A percentile compares a stretch with the other conserved stretches of the same genome.
Conservation (phyloP, 176 grass and related monocot genomes). For the Oryza australiensis region DNA sequence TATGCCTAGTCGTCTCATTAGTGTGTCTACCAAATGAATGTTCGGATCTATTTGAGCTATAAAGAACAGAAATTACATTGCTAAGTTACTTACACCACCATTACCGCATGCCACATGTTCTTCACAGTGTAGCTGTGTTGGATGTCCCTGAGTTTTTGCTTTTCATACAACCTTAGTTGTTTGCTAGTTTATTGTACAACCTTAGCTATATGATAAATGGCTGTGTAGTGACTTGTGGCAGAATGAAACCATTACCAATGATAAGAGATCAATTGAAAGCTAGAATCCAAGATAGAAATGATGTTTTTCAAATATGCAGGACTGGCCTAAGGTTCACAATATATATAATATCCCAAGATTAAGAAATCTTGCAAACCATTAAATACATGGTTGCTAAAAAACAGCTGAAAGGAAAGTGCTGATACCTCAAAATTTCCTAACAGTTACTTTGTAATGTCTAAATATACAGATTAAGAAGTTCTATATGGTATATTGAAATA, state of each 20-base stretch:
- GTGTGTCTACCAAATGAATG: background rate
- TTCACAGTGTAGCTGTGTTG: background rate
- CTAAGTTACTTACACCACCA: background rate
- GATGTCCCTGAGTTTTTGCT: background rate
- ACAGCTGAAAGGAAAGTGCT: background rate
- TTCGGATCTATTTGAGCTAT: background rate
- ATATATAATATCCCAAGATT: background rate
- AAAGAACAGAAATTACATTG: background rate
- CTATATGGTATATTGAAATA: background rate
- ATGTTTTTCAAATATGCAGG: background rate
- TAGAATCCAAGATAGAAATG: background rate
- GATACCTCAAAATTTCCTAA: background rate
- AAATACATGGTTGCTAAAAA: too few species aligned
- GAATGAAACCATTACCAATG: background rate
- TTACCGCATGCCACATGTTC: background rate
- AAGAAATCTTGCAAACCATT: background rate
- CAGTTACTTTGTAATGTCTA: background rate
- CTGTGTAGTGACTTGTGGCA: background rate
- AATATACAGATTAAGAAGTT: background rate
- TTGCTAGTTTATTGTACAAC: background rate
- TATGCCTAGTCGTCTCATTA: too few species aligned
- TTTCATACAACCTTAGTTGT: background rate
- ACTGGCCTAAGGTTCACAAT: background rate
- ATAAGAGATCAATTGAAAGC: background rate
- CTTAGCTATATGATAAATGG: constrained; percentile 2